Conservation (phyloP, 2,329 filamentous ascomycete genomes). For the Beauveria sp. region DNA sequence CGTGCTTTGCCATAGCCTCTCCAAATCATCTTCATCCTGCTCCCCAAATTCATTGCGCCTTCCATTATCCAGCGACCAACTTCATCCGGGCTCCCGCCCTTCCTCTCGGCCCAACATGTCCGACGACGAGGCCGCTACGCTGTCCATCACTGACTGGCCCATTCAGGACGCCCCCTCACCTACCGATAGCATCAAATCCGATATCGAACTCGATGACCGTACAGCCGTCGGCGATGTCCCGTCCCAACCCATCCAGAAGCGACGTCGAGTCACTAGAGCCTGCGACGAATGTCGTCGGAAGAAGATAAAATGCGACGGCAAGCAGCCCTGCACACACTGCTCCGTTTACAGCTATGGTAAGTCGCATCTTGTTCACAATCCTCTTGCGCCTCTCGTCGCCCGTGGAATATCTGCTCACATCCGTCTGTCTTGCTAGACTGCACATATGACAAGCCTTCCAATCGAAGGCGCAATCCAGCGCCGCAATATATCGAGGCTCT, state of each 20-base stretch:
- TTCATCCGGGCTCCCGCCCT: conserved; percentile 12
- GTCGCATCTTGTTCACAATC: conserved; percentile 18
- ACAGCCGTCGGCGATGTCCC: conserved; percentile 20
- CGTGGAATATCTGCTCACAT: background rate
- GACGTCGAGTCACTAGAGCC: conserved; percentile 69
- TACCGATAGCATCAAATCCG: conserved; percentile 36
- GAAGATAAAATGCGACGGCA: conserved; percentile 83
- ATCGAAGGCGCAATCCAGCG: conserved; percentile 80
- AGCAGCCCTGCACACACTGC: conserved; percentile 88
- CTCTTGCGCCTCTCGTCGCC: background rate
- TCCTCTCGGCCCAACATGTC: conserved; percentile 29
- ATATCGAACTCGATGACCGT: conserved; percentile 33
- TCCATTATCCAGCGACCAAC: background rate
- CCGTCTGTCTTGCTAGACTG: conserved; percentile 54
- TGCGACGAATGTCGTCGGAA: conserved; percentile 79
- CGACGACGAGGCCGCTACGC: conserved; percentile 34
- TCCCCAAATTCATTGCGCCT: background rate
- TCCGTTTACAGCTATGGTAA: conserved; percentile 97
- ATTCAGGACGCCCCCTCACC: conserved; percentile 30
- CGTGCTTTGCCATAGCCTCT: background rate
- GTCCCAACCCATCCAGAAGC: conserved; percentile 62
- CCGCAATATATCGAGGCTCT: conserved; percentile 90
- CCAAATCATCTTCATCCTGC: conserved; percentile 2
- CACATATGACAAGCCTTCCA: conserved; percentile 92
- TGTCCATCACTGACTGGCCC: conserved; percentile 29